A percentile compares a stretch with the other conserved stretches of the same genome.
phyloP scores from a whole-genome alignment of 2,329 filamentous ascomycete genomes.

The Didymella glomerata region DNA sequence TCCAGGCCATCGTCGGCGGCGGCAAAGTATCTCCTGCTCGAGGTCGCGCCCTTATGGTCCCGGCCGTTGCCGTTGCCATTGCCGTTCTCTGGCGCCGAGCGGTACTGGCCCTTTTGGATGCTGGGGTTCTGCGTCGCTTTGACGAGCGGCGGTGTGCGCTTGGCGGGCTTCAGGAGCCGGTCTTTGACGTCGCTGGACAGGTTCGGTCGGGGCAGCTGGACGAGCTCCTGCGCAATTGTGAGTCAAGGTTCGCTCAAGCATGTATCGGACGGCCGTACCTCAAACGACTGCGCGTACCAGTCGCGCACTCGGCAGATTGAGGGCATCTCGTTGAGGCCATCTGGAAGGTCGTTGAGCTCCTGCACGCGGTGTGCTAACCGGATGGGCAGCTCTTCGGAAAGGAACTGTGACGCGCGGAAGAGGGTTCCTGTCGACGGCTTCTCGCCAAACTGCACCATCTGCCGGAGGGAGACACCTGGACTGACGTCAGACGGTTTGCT shows the following conservation, averaged over 20 bases:
- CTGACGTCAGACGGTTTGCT: constrained; percentile 27
- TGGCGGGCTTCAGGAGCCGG: constrained; percentile 75
- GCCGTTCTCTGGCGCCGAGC: constrained; percentile 61
- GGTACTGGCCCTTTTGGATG: constrained; percentile 82
- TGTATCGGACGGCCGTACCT: constrained; percentile 67
- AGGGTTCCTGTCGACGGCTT: constrained; percentile 89
- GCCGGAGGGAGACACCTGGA: constrained; percentile 74
- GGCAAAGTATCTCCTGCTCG: constrained; percentile 80
- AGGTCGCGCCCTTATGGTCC: constrained; percentile 57
- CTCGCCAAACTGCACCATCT: constrained; percentile 99
- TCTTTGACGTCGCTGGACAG: constrained; percentile 79
- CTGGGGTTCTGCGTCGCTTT: constrained; percentile 91
- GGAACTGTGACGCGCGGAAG: constrained; percentile 96
- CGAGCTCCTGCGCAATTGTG: constrained; percentile 77
- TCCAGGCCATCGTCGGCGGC: constrained; percentile 86
- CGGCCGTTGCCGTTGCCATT: constrained; percentile 59
- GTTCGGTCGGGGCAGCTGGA: constrained; percentile 78
- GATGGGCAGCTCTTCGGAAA: constrained; percentile 97
- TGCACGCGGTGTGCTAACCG: constrained; percentile 95
- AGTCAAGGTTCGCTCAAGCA: constrained; percentile 34
- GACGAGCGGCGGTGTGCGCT: constrained; percentile 69
- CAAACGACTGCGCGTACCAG: constrained; percentile 99
- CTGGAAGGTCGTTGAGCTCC: constrained; percentile 88
- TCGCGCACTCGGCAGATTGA: constrained; percentile 94
- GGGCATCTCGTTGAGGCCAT: constrained; percentile 97